Conservation (phyloP, 2,329 filamentous ascomycete species). For the Xylariaceae sp. region DNA sequence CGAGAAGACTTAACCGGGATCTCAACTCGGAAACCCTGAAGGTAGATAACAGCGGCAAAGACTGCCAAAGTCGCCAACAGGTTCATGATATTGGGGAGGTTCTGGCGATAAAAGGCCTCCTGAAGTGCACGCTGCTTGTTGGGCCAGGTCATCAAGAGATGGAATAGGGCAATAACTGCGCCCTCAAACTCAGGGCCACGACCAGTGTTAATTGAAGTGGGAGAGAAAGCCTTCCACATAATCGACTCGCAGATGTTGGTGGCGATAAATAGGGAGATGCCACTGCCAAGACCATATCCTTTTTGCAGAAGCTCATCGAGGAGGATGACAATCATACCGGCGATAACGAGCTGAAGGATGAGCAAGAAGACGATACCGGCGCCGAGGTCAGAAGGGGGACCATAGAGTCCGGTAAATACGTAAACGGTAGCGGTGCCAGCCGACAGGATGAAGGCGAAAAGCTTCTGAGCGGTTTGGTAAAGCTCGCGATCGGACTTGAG, state of each 20-base stretch:
- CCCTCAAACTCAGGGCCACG: conserved; percentile 99
- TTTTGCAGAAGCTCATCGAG: conserved; percentile 99
- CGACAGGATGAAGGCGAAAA: conserved; percentile 95
- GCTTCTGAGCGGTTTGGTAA: conserved; percentile 99
- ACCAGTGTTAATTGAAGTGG: conserved; percentile 98
- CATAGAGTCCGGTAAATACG: conserved; percentile 97
- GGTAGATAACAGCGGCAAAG: conserved; percentile 98
- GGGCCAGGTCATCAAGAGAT: conserved; percentile 96
- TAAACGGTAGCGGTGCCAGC: conserved; percentile 98
- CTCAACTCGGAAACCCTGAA: conserved; percentile 98
- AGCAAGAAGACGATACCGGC: conserved; percentile 98
- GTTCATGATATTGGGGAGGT: conserved; percentile 99
- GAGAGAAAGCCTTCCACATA: conserved; percentile 99
- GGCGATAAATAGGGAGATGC: conserved; percentile 99
- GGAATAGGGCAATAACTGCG: conserved; percentile 96
- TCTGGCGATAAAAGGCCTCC: conserved; percentile 99
- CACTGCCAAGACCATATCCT: conserved; percentile 96
- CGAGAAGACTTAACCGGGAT: conserved; percentile 99
- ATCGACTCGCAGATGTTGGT: conserved; percentile 99
- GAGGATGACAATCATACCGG: conserved; percentile 97
- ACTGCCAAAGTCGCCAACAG: conserved; percentile 89
- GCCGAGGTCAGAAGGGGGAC: conserved; percentile 93
- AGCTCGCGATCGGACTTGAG: conserved; percentile 99
- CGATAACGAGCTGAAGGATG: conserved; percentile 96
- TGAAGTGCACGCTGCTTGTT: conserved; percentile 99